Evolutionary conservation across 2,329 filamentous ascomycete genomes (phyloP), one percentile per base, ranked within the genome.

Genomic region (Sporothrix inflata): DNA sequence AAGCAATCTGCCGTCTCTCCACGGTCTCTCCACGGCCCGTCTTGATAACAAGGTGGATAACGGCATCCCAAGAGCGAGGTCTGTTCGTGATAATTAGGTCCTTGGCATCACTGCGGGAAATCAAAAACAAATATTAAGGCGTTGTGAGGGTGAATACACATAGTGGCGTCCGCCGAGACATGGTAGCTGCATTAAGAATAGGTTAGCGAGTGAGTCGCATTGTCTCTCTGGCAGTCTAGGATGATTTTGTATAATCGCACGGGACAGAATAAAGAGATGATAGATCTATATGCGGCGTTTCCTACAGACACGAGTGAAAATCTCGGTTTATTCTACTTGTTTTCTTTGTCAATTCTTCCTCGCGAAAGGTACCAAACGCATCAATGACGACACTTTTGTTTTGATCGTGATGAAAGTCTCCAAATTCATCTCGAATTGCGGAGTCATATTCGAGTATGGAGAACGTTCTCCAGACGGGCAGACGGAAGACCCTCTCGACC

Each of bases 21-120:
- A 7, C 4, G 6, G 19, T 49, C 45, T 19, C 45, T 14, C 19
- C 45, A 12, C 19, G 47, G 19, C 47, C 5, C 2, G 19, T 4
- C 5, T n/a, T 38, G 57, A 63, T 42, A 63, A 42, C 38, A 63
- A 11, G 24, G n/a, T 63, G 57, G 57, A 21, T 42, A 21, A 2
- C n/a, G 3, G 38, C 21, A 40, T 12, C 19, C 11, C 30, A 42
- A 24, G 34, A 19, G 30, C 57, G 60, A 45, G 60, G 60, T 9
- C 27, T 16, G 12, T n/a, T 57, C 30, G n/a, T 42, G 60, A 21
- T 24, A 19, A 34, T 14, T 63, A 63, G 57, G 38, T 63, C 38
- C 57, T 63, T 63, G 57, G 57, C 57, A 14, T 63, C 9, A 34
- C 57, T 34, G 34, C 34, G n/a, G n/a, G 60, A 42, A 27, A 63